phyloP scores from a whole-genome alignment of 2,329 filamentous ascomycete genomes.

The Colletotrichum graminicola region DNA sequence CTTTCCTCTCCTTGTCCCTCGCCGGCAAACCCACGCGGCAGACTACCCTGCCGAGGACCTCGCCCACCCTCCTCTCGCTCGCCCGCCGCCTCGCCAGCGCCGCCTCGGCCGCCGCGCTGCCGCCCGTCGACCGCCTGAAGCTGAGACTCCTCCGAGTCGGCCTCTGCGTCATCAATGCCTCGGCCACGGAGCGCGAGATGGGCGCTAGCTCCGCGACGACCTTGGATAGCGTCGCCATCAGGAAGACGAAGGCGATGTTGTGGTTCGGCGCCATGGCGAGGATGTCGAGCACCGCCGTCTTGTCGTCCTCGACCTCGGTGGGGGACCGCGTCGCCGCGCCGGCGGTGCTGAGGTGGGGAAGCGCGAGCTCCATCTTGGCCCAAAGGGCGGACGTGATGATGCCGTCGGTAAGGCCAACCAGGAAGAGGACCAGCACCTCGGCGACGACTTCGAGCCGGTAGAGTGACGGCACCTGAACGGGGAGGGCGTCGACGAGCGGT shows the following conservation, averaged over 20 bases:
- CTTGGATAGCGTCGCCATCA: constrained; percentile 79
- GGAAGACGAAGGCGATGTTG: constrained; percentile 90
- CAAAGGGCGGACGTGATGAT: constrained; percentile 80
- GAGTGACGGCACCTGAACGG: constrained; percentile 71
- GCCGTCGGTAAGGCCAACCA: constrained; percentile 81
- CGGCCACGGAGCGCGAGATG: constrained; percentile 53
- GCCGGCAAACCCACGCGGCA: constrained; percentile 62
- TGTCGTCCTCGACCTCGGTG: constrained; percentile 56
- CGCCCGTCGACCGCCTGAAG: constrained; percentile 53
- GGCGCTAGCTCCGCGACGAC: constrained; percentile 63
- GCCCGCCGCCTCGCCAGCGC: constrained; percentile 63
- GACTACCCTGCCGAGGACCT: constrained; percentile 73
- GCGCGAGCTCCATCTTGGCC: constrained; percentile 73
- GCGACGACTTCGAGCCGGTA: constrained; percentile 81
- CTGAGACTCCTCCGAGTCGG: constrained; percentile 58
- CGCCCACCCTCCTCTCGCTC: constrained; percentile 72
- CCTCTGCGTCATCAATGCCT: constrained; percentile 48
- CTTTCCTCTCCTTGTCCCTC: constrained; percentile 68
- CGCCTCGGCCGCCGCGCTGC: constrained; percentile 45
- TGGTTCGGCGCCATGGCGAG: constrained; percentile 79
- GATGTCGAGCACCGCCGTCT: constrained; percentile 75
- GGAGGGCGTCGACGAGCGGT: constrained; percentile 71
- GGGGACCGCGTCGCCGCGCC: constrained; percentile 40
- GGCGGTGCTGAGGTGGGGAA: constrained; percentile 57
- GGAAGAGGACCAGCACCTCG: constrained; percentile 79